Percentiles rank a stretch among this genome's conserved stretches.
These are phyloP conservation scores for Erodium texanum DNA, from an alignment of 441 rosid species.

Conservation along the genomic window DNA sequence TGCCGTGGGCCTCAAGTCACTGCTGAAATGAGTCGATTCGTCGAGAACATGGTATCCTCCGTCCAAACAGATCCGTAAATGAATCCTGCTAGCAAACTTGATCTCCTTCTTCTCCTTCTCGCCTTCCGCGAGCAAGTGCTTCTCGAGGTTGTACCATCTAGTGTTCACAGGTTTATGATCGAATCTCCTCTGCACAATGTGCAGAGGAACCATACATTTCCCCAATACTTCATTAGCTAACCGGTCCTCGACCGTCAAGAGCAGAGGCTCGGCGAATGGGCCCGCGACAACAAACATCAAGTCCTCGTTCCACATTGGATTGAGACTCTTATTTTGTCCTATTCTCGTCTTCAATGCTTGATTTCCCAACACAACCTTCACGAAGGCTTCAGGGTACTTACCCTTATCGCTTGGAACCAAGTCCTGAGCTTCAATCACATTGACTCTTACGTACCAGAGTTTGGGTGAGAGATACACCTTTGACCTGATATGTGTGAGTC, in stretches of 20 bases:
- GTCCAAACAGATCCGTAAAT: constrained; percentile 77
- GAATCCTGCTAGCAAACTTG: constrained; percentile 68
- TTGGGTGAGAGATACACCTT: constrained; percentile 91
- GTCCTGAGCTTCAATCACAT: constrained; percentile 79
- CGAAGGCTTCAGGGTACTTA: constrained; percentile 75
- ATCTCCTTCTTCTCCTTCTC: constrained; percentile 59
- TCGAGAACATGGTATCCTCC: constrained; percentile 94
- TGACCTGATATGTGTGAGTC: constrained; percentile 56
- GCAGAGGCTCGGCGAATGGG: constrained; percentile 76
- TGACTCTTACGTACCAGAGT: constrained; percentile 84
- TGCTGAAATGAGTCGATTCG: constrained; percentile 85
- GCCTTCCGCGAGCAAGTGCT: constrained; percentile 55
- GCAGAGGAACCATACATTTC: constrained; percentile 2
- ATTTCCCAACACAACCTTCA: constrained; percentile 70
- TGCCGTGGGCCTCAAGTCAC: constrained; percentile 90
- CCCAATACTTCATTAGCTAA: not conserved
- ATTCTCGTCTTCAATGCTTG: constrained; percentile 73
- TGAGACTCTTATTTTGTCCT: constrained; percentile 62
- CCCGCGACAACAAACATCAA: constrained; percentile 80
- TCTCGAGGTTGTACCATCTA: constrained; percentile 72
- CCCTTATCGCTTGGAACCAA: constrained; percentile 59
- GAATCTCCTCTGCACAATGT: constrained; percentile 77
- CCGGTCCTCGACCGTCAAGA: constrained; percentile 61
- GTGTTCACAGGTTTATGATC: constrained; percentile 51
- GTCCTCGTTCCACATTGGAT: constrained; percentile 89